These are phyloP conservation scores for Pythium vanterpoolii DNA, from an alignment of 352 stramenopile species.

Conservation along the genomic window DNA sequence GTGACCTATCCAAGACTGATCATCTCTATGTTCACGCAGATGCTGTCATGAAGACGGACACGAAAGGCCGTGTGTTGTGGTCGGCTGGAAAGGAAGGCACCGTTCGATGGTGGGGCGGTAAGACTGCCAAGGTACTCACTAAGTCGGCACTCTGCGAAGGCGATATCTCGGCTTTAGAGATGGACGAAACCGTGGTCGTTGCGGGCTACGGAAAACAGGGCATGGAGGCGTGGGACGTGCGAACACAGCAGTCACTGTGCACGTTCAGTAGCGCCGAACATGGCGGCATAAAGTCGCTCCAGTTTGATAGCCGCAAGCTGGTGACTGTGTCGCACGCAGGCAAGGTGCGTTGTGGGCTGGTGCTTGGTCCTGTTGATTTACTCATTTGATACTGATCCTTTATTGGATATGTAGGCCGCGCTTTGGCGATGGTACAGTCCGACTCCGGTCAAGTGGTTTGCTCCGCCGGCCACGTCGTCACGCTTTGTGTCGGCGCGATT, in stretches of 20 bases:
- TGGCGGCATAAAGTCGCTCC: conserved; percentile 65
- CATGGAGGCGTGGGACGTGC: conserved; percentile 88
- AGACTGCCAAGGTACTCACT: conserved; percentile 81
- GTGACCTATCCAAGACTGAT: neutral
- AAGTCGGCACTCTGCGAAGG: conserved; percentile 82
- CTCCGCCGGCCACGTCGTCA: conserved; percentile 39
- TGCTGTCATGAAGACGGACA: conserved; percentile 77
- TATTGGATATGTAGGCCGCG: conserved; percentile 39
- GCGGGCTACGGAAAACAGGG: conserved; percentile 77
- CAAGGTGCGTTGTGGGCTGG: conserved; percentile 39
- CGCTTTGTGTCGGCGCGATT: conserved; percentile 71
- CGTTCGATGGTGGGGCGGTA: conserved; percentile 87
- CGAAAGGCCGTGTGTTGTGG: conserved; percentile 83
- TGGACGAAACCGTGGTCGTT: conserved; percentile 88
- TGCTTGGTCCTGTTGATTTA: neutral
- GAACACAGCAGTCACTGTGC: conserved; percentile 82
- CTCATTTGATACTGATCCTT: neutral
- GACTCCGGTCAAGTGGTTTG: conserved; percentile 77
- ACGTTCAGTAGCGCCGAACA: conserved; percentile 77
- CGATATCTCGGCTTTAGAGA: conserved; percentile 75
- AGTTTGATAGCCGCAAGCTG: conserved; percentile 88
- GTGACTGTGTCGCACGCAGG: conserved; percentile 70
- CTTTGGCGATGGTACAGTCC: conserved; percentile 84
- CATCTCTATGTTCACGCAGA: conserved; percentile 36
- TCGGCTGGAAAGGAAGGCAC: conserved; percentile 77